These are phyloP conservation scores for Cardiospermum halicacabum DNA, from an alignment of 345 rosid species.

Conservation along the genomic window DNA sequence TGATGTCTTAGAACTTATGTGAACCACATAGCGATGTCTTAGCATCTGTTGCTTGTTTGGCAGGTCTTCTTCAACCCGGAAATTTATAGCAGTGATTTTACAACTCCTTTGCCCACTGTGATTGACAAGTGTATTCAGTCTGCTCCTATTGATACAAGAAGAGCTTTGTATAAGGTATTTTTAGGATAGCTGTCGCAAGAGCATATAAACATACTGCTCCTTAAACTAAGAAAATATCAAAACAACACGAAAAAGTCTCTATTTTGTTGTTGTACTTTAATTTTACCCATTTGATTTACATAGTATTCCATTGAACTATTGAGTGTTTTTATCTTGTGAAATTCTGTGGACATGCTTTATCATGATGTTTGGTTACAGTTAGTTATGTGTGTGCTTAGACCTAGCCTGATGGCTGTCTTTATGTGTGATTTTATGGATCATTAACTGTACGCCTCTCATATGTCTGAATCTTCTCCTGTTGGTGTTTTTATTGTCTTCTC, in stretches of 20 bases:
- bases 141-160: conserved; percentile 95
- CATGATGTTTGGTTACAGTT: background rate
- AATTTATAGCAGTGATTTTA: conserved; percentile 71
- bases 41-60: conserved; percentile 20
- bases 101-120: conserved; percentile 76
- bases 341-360: background rate
- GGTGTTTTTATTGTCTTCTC: conserved; percentile 23
- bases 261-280: background rate
- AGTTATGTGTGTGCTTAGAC: background rate
- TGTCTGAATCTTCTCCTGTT: background rate
- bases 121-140: conserved; percentile 96
- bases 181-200: background rate
- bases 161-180: conserved; percentile 88
- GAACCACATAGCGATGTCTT: background rate
- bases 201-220: conserved; percentile 6
- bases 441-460: background rate
- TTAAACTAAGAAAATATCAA: conserved; percentile 6
- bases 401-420: background rate
- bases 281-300: background rate
- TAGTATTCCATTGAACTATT: background rate
- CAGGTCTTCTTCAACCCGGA: conserved; percentile 96
- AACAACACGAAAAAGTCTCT: conserved; percentile 1
- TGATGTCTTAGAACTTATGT: conserved; percentile 2
- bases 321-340: background rate
- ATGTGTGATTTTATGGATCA: background rate